Evolutionary conservation across 495 filamentous ascomycete species (phyloP), one percentile per base, ranked within the genome.

Genomic region (Pseudomonodictys pantanalensis): DNA sequence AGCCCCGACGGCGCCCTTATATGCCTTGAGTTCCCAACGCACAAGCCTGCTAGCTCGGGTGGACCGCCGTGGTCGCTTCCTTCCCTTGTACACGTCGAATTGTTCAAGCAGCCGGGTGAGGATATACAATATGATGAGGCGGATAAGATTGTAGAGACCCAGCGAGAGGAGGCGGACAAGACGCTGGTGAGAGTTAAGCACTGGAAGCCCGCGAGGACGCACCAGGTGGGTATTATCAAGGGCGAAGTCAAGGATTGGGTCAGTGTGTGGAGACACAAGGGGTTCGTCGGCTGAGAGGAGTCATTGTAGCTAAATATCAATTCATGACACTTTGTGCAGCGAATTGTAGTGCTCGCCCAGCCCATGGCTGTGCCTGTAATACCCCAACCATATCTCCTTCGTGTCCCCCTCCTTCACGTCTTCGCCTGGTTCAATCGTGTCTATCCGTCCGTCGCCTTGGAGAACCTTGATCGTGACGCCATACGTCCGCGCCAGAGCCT

Each of bases 321-420:
- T 51, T 75, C 68, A 78, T 42, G 58, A 58, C 32, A 66, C 67
- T 73, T 74, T 83, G 59, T 83, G 68, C 52, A 98, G 75, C 22
- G 92, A 95, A 69, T 97, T 98, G 75, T 97, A 98, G 75, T 98
- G 93, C 78, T 97, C 92, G 11, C 93, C 93, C 17, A 97, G 76
- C 1, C 91, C 91, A 76, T 90, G 97, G 50, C 85, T 85, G 75
- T 97, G 91, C 59, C 87, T 78, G 74, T 97, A 97, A 73, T 97
- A 98, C 22, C 90, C 92, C 72, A 98, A 73, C 93, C 93, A 98
- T 28, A 97, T 78, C 60, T 79, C 76, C 35, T 80, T 78, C 47
- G 76, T 74, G 8, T 76, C 67, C 51, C 67, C 78, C 54, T 15
- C 18, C 11, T 28, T 15, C 5, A 74, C 73, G 17, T 72, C 71